Base-by-base conservation (phyloP, 257 asterid species). In the Solanum neorickii region DNA sequence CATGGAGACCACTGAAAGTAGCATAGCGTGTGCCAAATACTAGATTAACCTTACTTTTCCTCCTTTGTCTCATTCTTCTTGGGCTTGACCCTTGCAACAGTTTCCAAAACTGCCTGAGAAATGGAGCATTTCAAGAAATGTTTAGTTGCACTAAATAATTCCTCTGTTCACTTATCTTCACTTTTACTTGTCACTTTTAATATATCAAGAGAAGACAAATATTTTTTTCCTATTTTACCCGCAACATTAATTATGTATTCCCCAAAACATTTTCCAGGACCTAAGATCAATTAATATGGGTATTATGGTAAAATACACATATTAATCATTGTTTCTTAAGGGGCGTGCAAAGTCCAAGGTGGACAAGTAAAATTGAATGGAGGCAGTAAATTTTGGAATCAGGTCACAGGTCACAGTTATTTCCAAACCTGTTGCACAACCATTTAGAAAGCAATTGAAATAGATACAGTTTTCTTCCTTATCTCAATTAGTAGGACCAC, bases 11-110 rank as follows among this genome's bases (percentile, higher is more conserved):
- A 15, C 11, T 46, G 41, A 60, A 76, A 49, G 65, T 78, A 78
- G 80, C 60, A 37, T 62, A 59, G 66, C 39, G 46, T 44, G 65
- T 78, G 49, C 8, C n/a, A 27, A 78, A 78, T 78, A 78, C 18
- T 85, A 90, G 25, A 86, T 76, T 60, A 87, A 83, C 41, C 92
- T 39, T 93, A 95, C 98, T 94, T 95, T 82, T 93, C 98, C 86
- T 93, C 95, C 89, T 91, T 95, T 1, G 96, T 95, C 84, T 93
- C 98, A 88, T 95, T 95, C 90, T 93, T 95, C 96, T 95, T 95
- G 92, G 94, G 92, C 95, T 90, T 91, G 82, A 95, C 93, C 91
- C 98, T 92, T 65, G 98, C 98, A 91, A 95, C 98, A 88, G 96
- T 93, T 91, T 94, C 98, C 89, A 95, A 87, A 91, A 93, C 94